Evolutionary conservation across 352 stramenopile species (phyloP).

Genomic region (Plasmopara halstedii): DNA sequence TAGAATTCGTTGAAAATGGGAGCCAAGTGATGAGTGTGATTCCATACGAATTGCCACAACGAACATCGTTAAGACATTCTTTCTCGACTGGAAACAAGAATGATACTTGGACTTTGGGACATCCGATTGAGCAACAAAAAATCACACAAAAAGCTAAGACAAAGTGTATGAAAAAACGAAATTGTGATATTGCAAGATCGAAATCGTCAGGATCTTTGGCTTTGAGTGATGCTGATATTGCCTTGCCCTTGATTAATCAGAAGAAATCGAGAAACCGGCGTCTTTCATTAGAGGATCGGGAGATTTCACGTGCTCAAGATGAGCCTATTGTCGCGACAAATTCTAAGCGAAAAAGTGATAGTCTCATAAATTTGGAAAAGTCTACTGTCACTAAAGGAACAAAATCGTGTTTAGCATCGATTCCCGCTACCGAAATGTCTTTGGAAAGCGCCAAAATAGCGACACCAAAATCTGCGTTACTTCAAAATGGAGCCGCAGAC

Average conservation of each 20-base stretch:
- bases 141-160: background rate
- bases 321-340: background rate
- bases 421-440: background rate
- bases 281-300: background rate
- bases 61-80: background rate
- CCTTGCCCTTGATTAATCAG: background rate
- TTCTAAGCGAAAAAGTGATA: background rate
- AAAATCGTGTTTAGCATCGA: background rate
- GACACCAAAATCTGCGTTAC: background rate
- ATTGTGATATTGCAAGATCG: background rate
- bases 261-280: background rate
- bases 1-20: conserved; percentile 21
- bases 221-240: background rate
- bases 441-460: background rate
- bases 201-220: background rate
- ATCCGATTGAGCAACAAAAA: background rate
- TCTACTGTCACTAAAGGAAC: background rate
- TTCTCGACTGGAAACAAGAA: background rate
- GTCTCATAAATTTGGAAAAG: background rate
- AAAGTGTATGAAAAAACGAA: no score
- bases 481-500: background rate
- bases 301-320: background rate
- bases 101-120: background rate
- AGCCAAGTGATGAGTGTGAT: conserved; percentile 32
- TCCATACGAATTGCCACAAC: conserved; percentile 16